phyloP scores from a whole-genome alignment of 2,329 filamentous ascomycete species.

The Biscogniauxia sp. region DNA sequence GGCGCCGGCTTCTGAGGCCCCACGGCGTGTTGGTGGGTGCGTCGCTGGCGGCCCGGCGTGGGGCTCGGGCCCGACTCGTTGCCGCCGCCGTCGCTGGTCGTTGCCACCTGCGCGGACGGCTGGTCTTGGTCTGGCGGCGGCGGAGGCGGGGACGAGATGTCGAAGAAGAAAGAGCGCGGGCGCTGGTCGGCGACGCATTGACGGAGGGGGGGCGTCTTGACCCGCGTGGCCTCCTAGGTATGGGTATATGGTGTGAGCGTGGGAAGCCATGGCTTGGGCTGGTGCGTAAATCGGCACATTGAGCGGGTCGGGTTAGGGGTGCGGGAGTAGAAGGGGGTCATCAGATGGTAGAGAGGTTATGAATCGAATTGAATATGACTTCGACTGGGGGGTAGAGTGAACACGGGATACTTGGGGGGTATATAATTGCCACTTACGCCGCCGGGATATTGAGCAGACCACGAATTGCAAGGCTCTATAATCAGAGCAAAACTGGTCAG shows the following conservation, averaged over 20 bases:
- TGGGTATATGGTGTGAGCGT: neutral
- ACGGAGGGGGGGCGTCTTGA: constrained; percentile 46
- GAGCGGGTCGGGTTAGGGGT: too few relatives aligned
- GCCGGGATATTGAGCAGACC: constrained; percentile 23
- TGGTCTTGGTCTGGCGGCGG: neutral
- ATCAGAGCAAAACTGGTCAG: neutral
- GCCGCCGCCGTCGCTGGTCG: neutral
- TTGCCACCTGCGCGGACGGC: neutral
- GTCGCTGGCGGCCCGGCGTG: neutral
- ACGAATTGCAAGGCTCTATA: constrained; percentile 5
- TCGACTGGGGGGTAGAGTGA: too few relatives aligned
- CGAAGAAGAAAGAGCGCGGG: constrained; percentile 43
- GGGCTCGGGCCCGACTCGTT: neutral
- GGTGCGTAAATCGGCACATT: neutral
- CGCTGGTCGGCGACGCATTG: constrained; percentile 37
- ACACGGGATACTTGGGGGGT: too few relatives aligned
- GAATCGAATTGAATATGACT: neutral
- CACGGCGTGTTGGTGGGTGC: too few relatives aligned
- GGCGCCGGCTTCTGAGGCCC: too few relatives aligned
- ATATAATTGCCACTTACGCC: constrained; percentile 31
- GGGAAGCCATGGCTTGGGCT: neutral
- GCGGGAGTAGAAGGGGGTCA: neutral
- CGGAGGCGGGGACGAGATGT: constrained; percentile 33
- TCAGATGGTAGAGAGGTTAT: neutral
- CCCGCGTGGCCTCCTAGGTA: constrained; percentile 47